Base-by-base conservation (phyloP, 2,329 filamentous ascomycete species). In the Trichoderma sp. region DNA sequence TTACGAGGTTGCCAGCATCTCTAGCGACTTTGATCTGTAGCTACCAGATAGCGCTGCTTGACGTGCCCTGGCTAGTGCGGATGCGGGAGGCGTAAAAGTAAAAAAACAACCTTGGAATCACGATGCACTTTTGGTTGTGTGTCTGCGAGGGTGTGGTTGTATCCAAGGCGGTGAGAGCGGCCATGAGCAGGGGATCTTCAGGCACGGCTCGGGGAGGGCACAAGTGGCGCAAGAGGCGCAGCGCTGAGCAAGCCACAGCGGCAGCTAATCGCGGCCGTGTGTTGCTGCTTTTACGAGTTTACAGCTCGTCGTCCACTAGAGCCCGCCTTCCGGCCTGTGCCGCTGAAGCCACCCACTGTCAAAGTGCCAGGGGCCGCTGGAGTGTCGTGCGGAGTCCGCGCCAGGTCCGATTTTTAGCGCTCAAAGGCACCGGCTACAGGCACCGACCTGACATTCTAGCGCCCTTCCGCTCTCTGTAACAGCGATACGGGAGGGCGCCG, bases 211-310 rank as follows among this genome's bases (percentile, higher is more conserved):
- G 66, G 47, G 21, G 43, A 30, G 15, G 66, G 39, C 56, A 51
- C 21, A 43, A 68, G 56, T 60, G 66, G 66, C 66, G 56, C 64
- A 57, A 68, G 56, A 43, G 66, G 66, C 66, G 36, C 51, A 57
- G 64, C 51, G 47, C 63, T 36, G 56, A 7, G 56, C 14, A 32
- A 70, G 66, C 66, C 66, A 70, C 39, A 70, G 66, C 66, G 66
- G 66, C 57, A 70, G 26, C 66, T 70, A 62, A 70, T 62, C 57
- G 57, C 66, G 57, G 34, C 58, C 65, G 70, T 58, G 56, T 30
- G 58, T 36, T 63, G 71, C 71, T 58, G 71, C 71, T 70, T 72
- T 72, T 72, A 57, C 65, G 30, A 30, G 26, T 34, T 30, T 5
- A 34, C n/a, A n/a, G 56, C 32, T 7, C 12, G 36, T 51, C 57